Base-by-base conservation (phyloP, 2,329 filamentous ascomycete species). In the Pyrenophora teres region DNA sequence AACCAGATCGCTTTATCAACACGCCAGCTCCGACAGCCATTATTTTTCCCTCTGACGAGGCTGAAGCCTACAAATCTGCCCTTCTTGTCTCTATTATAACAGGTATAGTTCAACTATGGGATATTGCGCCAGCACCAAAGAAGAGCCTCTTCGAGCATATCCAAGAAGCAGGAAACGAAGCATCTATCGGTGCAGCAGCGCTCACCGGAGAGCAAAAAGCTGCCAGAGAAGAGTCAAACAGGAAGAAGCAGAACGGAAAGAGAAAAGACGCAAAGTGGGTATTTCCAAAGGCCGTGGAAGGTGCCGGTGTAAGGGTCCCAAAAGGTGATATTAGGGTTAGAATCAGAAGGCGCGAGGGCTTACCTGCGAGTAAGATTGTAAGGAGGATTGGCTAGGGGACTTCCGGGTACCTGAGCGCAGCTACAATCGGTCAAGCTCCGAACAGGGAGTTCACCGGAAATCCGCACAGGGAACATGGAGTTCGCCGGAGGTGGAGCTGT, bases 301-400 rank as follows among this genome's bases (percentile, higher is more conserved):
- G 65, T 18, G 79, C 78, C 5, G 78, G 75, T 46, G 78, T 83
- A 12, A 80, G 78, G 59, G 72, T 77, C 50, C 83, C 83, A 8
- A 75, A 69, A 38, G 74, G 74, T 12, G 80, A 85, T 60, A 71
- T 83, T 6, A 77, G 79, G 45, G 84, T 85, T 3, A 80, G 78
- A 66, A 74, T 87, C 45, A 79, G 73, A 44, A 71, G 76, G 51
- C 59, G 69, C 45, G 65, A 73, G 52, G 62, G 57, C 19, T 43
- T 62, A 33, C 59, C 59, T 32, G 38, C 25, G 15, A 50, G 48
- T n/a, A 58, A 52, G 52, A 40, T 52, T 47, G 35, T 47, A 38
- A 38, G 49, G 27, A 44, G 52, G 13, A 58, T 58, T 49, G 55
- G 55, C n/a, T 58, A 52, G 53, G 21, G 41, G 30, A 23, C 31